phyloP scores from a whole-genome alignment of 208 protist species.

The Crithidia fasciculata region DNA sequence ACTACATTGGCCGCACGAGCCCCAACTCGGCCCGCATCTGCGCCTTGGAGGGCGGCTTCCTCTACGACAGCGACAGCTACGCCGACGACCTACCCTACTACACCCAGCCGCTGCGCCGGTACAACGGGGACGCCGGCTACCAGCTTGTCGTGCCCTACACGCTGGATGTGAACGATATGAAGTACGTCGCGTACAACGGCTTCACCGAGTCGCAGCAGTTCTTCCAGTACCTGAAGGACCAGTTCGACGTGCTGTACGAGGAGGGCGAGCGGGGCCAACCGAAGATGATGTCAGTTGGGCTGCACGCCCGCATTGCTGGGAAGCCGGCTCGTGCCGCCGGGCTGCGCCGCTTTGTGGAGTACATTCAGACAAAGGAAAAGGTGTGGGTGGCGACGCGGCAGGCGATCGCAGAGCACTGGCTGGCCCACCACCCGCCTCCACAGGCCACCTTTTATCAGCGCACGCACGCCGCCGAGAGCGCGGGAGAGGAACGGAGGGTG shows the following conservation, averaged over 20 bases:
- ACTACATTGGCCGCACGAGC: constrained; percentile 49
- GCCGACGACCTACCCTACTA: constrained; percentile 46
- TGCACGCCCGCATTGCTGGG: constrained; percentile 42
- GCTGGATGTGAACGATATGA: constrained; percentile 46
- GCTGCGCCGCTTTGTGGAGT: constrained; percentile 34
- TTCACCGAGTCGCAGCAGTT: constrained; percentile 50
- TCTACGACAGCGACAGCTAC: constrained; percentile 53
- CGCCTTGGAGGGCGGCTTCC: constrained; percentile 31
- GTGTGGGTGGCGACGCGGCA: constrained; percentile 41
- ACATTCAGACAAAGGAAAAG: constrained; percentile 30
- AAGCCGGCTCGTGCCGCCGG: constrained; percentile 32
- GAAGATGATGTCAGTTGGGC: constrained; percentile 45
- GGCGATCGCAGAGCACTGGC: constrained; percentile 37
- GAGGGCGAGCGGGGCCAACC: constrained; percentile 24
- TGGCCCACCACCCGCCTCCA: constrained; percentile 27
- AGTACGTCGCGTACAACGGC: constrained; percentile 40
- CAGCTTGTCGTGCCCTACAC: constrained; percentile 43
- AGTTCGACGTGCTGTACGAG: constrained; percentile 50
- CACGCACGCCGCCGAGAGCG: not conserved
- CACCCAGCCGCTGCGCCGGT: constrained; percentile 36
- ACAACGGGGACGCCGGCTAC: constrained; percentile 27
- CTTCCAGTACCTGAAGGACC: constrained; percentile 42
- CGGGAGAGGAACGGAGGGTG: too few relatives aligned
- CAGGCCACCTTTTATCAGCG: constrained; percentile 37
- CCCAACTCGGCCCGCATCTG: constrained; percentile 45